These are phyloP conservation scores for Carpinus viminea DNA, from an alignment of 306 rosid genomes.

Conservation along the genomic window DNA sequence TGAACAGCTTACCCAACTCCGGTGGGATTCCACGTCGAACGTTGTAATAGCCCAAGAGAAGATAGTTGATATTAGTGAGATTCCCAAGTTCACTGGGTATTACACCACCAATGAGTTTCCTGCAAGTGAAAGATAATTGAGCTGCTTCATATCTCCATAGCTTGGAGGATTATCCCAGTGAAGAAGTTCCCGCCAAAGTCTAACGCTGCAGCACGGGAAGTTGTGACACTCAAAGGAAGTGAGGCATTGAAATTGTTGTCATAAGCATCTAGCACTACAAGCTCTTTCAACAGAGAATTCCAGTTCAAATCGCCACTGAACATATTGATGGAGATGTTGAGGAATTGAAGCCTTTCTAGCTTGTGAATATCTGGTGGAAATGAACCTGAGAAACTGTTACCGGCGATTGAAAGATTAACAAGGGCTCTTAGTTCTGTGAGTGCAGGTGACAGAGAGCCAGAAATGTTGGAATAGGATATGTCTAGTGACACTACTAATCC, in stretches of 20 bases:
- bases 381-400: conserved; percentile 50
- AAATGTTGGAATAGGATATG: conserved; percentile 63
- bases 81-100: conserved; percentile 77
- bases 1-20: conserved; percentile 55
- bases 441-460: conserved; percentile 62
- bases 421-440: conserved; percentile 54
- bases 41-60: conserved; percentile 77
- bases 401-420: conserved; percentile 46
- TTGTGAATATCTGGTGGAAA: conserved; percentile 50
- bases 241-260: conserved; percentile 68
- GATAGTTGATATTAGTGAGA: conserved; percentile 53
- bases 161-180: conserved; percentile 52
- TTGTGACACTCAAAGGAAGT: conserved; percentile 61
- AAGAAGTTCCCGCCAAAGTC: conserved; percentile 84
- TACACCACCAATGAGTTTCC: conserved; percentile 79
- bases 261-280: conserved; percentile 65
- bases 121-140: conserved; percentile 64
- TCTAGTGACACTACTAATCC: conserved; percentile 60
- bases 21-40: conserved; percentile 74
- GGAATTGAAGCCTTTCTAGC: conserved; percentile 43
- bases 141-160: conserved; percentile 59
- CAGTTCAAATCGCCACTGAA: conserved; percentile 63
- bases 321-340: conserved; percentile 77
- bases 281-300: conserved; percentile 49
- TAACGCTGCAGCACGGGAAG: conserved; percentile 46